Percentiles rank a stretch among this genome's conserved stretches.
phyloP scores from a whole-genome alignment of 305 asterid genomes.

The Fraxinus xanthoxyloides region DNA sequence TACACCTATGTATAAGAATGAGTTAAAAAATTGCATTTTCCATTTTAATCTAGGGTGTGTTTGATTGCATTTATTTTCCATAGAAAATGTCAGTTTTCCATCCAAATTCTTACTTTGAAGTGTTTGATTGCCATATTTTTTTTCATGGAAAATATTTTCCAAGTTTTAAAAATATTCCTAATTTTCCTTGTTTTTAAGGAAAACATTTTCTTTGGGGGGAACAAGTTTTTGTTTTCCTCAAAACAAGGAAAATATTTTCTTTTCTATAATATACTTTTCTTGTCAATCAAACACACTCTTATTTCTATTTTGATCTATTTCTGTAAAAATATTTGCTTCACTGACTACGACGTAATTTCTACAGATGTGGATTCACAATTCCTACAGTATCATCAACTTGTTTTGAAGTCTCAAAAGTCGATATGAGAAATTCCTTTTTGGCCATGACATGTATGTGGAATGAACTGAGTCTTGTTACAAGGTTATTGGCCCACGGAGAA shows the following conservation, averaged over 20 bases:
- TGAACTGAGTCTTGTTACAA: constrained; percentile 45
- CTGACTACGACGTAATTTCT: constrained; percentile 12
- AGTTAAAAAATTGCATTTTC: constrained; percentile 6
- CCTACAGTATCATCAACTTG: constrained; percentile 64
- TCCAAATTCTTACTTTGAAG: too few relatives aligned
- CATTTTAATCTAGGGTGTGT: not conserved
- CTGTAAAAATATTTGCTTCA: constrained; percentile 16
- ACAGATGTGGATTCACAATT: constrained; percentile 54
- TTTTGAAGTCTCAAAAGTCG: constrained; percentile 84
- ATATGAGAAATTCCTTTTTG: constrained; percentile 51
- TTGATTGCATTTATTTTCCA: too few relatives aligned
- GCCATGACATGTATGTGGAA: constrained; percentile 55
- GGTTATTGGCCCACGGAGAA: constrained; percentile 70
- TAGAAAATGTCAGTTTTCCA: too few relatives aligned
- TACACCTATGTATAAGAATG: not conserved
- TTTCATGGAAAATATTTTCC: too few relatives aligned
- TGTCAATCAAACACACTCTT: not conserved
- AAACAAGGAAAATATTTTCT: too few relatives aligned
- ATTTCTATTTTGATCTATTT: not conserved
- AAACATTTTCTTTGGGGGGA: too few relatives aligned
- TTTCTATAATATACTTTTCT: too few relatives aligned
- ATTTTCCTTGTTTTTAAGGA: too few relatives aligned
- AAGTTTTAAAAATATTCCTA: too few relatives aligned
- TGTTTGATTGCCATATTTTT: too few relatives aligned
- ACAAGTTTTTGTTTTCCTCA: too few relatives aligned